Evolutionary conservation across 2,329 filamentous ascomycete genomes (phyloP), one percentile per base, ranked within the genome.

Genomic region (Emergomyces orientalis): DNA sequence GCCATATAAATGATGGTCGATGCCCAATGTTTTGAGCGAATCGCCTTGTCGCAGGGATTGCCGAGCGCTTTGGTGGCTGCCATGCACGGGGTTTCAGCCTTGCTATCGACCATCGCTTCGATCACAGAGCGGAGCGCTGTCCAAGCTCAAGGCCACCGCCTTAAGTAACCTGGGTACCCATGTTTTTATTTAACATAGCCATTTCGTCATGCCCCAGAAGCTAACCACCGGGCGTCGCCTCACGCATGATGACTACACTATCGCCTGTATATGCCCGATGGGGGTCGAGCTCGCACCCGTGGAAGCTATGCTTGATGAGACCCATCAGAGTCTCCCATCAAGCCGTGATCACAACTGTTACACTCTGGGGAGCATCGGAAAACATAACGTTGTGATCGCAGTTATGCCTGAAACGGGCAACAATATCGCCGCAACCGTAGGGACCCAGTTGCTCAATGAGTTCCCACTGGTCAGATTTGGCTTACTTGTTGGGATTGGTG

Each of bases 311-410:
- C 54, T 65, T 25, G 65, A 65, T 54, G 43, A 64, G 27, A 43
- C 47, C 1, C 64, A 66, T 41, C 13, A 19, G 19, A 45, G 43
- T 14, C 49, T 63, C 30, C 37, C 61, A 30, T 34, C 41, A 13
- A 22, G 19, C 14, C 37, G 37, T 41, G 66, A 68, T 52, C 49
- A 57, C 45, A 69, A 69, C 54, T 61, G 30, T 47, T 69, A 70
- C 55, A 47, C 63, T 27, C 61, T 70, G 22, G 67, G 69, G 19
- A 61, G 59, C 27, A 64, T 70, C 11, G 56, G 63, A 6, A 54
- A 62, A 22, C 66, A 68, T 49, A 66, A 69, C 32, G 59, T 69
- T 32, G 64, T 65, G 6, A 63, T 69, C 2, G 66, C 67, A 8
- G 68, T 63, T 45, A 43, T 67, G 27, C 54, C 59, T 4, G 32